These are phyloP conservation scores for Chlorella sp. DNA, from an alignment of 139 green algal species.

Conservation along the genomic window DNA sequence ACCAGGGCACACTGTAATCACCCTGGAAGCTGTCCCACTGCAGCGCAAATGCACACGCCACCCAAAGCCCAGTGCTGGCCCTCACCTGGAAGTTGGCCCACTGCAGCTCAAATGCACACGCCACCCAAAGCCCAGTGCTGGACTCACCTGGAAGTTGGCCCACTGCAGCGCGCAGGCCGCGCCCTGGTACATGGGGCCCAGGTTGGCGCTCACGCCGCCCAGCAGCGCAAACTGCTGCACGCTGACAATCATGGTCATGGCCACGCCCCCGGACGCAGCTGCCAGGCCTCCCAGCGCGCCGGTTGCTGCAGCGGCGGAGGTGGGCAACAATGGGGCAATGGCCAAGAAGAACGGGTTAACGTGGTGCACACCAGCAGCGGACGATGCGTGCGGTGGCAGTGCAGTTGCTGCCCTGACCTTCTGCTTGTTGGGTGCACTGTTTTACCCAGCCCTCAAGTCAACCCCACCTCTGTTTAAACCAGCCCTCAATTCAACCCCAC, in stretches of 20 bases:
- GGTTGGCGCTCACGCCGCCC: neutral
- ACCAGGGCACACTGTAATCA: too few relatives aligned
- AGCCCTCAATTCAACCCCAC: neutral
- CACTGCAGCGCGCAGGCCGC: slow-evolving; percentile 5
- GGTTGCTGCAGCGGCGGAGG: neutral
- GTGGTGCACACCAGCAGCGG: neutral
- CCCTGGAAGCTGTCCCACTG: too few relatives aligned
- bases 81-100: slow-evolving; percentile 8
- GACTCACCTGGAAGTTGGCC: slow-evolving; percentile 6
- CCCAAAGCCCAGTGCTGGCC: too few relatives aligned
- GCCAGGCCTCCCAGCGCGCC: neutral
- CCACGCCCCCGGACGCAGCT: slow-evolving; percentile 1
- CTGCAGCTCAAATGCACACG: too few relatives aligned
- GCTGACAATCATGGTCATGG: neutral
- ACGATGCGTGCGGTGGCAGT: neutral
- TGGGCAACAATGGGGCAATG: neutral
- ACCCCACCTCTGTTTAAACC: too few relatives aligned
- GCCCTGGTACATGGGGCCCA: neutral
- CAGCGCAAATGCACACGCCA: too few relatives aligned
- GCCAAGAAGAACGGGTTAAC: neutral
- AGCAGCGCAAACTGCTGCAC: slow-evolving; percentile 8
- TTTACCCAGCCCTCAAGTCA: too few relatives aligned
- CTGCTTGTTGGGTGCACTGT: too few relatives aligned
- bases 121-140: too few relatives aligned
- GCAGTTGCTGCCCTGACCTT: too few relatives aligned